Evolutionary conservation across 2,329 filamentous ascomycete genomes (phyloP), one percentile per base, ranked within the genome.

Genomic region (Cladophialophora immunda): DNA sequence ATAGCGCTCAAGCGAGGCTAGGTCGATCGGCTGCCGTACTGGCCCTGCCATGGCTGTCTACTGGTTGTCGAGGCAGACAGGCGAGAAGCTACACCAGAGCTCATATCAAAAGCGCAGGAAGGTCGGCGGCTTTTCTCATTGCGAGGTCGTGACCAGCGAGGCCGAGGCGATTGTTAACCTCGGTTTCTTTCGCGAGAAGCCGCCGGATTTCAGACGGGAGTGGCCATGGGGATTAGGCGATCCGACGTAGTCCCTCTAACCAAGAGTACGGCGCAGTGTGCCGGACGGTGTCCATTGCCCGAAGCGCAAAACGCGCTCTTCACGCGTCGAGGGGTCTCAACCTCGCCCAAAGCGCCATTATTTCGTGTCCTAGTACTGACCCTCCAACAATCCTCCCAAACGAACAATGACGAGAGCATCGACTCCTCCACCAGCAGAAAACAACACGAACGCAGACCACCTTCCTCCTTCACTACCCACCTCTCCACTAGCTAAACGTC

Each of bases 21-120:
- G 81, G 77, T 98, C 92, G 76, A 99, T 96, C 52, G 92, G 92
- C 78, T 99, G 95, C 78, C 95, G 89, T 66, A 99, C 89, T 70
- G 85, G 85, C 74, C 94, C 94, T 61, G 95, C 94, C 94, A 97
- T 68, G 29, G 30, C 32, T 61, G 58, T 61, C 19, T 32, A 19
- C 5, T 55, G 19, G 25, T n/a, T 36, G 38, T 30, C 52, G 17
- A 17, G 6, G 30, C 38, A 19, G 30, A 38, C 29, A 59, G 17
- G 15, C 25, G 8, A 11, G 34, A 19, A 34, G 29, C 19, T 29
- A 59, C n/a, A 32, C 29, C 5, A 59, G 27, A 34, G 36, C 15
- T 45, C 36, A 6, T 22, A n/a, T n/a, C 38, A 6, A n/a, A 41
- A 17, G 15, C 22, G 45, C 19, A 50, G 19, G 22, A 50, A 25